Base-by-base conservation (phyloP, 1,284 basidiomycete species). In the Mycena citricolor region DNA sequence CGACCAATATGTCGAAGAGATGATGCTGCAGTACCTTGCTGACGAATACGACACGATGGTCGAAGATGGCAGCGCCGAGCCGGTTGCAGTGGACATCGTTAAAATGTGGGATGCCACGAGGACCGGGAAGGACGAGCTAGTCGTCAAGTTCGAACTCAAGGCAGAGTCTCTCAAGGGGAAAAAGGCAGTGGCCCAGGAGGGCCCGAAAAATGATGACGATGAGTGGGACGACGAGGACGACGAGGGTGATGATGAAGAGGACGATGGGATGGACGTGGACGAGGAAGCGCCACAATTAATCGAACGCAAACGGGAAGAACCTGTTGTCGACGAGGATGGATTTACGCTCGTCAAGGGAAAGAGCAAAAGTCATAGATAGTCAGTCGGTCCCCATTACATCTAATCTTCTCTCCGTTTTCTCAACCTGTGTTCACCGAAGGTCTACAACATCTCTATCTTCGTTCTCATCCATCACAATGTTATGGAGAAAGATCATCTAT, bases 31-130 rank as follows among this genome's bases (percentile, higher is more conserved):
- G 58, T 77, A 89, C 34, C 82, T 94, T 75, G 71, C 74, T 13
- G 90, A 94, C 57, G 92, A 94, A 59, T 95, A 91, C 58, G 89
- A 92, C 23, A 76, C 81, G 13, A 68, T 76, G 5, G 67, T 95
- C 30, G 90, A 94, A 57, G 92, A 95, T 59, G 89, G 78, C 16
- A 89, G 85, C 42, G 79, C 83, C 1, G 79, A 82, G 47, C 66
- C 61, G 6, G 80, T 95, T 30, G 84, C 89, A 5, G 66, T 63
- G 49, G 88, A 91, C 55, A 69, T 92, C 29, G 71, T 88, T 17
- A 66, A 63, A 43, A 62, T 93, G 21, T 93, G 88, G 84, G 73
- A 73, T 26, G 76, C 74, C 29, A 64, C 64, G 13, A 59, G 67
- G 17, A 59, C 51, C 6, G 78, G 73, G 21, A 65, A 65, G 42